Conservation (phyloP, 2,329 filamentous ascomycete species). For the Paramyrothecium roridum region DNA sequence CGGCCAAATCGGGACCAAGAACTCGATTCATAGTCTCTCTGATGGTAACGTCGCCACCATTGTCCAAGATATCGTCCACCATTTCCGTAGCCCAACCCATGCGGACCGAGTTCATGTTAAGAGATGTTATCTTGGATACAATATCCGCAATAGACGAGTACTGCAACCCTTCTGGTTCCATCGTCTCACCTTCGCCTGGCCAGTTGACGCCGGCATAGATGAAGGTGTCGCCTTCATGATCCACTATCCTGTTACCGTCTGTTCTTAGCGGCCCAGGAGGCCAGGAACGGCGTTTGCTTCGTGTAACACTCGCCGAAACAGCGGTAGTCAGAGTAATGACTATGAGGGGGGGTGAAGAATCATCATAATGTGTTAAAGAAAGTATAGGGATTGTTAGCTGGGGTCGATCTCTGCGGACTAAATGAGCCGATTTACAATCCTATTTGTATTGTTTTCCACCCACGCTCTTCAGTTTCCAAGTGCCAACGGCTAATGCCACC, state of each 20-base stretch:
- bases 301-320: no score
- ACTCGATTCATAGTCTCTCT: background rate
- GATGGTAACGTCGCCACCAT: background rate
- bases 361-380: no score
- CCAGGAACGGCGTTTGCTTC: background rate
- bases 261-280: background rate
- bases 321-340: no score
- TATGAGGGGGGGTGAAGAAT: no score
- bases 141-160: background rate
- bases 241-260: background rate
- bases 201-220: background rate
- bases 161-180: background rate
- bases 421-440: no score
- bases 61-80: background rate
- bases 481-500: no score
- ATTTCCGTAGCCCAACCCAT: background rate
- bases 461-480: no score
- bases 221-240: background rate
- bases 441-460: no score
- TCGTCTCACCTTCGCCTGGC: background rate
- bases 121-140: background rate
- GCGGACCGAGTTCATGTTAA: background rate
- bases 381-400: no score
- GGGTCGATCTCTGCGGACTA: no score
- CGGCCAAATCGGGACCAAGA: background rate